Percentiles rank a stretch among this genome's conserved stretches.
Evolutionary conservation across 2,329 filamentous ascomycete species (phyloP).

Genomic region (Scedosporium aurantiacum): DNA sequence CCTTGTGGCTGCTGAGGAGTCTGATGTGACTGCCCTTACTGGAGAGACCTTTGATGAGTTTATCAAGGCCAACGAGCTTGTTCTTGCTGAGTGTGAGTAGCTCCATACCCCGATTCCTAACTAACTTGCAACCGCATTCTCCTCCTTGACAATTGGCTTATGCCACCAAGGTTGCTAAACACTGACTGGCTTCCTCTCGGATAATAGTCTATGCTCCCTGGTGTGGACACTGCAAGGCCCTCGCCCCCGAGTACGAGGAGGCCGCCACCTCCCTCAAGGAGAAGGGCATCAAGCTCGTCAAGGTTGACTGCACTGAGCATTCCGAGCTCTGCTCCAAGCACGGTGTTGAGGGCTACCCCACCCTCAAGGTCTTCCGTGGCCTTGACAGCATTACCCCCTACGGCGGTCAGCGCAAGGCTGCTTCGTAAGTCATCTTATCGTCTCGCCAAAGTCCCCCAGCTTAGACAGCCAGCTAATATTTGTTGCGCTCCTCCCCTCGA

Average conservation of each 20-base stretch:
- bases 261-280: slow-evolving; percentile 76
- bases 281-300: slow-evolving; percentile 75
- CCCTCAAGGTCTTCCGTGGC: slow-evolving; percentile 97
- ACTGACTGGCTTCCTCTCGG: background rate
- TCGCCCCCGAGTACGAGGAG: slow-evolving; percentile 84
- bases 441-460: too few species aligned
- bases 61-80: slow-evolving; percentile 73
- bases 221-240: slow-evolving; percentile 98
- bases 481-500: background rate
- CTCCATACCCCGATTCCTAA: background rate
- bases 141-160: background rate
- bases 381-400: slow-evolving; percentile 72
- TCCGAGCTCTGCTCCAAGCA: slow-evolving; percentile 79
- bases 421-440: slow-evolving; percentile 39
- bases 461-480: too few species aligned
- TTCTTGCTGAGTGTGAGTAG: slow-evolving; percentile 81
- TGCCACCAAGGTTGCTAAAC: background rate
- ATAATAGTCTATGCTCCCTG: slow-evolving; percentile 64
- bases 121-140: background rate
- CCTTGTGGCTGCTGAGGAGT: slow-evolving; percentile 47
- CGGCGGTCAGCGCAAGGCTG: slow-evolving; percentile 78
- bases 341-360: slow-evolving; percentile 95
- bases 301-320: slow-evolving; percentile 94
- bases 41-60: slow-evolving; percentile 81
- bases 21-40: slow-evolving; percentile 77